phyloP scores from a whole-genome alignment of 108 stramenopile genomes.

The Nannochloropsis granulata region DNA sequence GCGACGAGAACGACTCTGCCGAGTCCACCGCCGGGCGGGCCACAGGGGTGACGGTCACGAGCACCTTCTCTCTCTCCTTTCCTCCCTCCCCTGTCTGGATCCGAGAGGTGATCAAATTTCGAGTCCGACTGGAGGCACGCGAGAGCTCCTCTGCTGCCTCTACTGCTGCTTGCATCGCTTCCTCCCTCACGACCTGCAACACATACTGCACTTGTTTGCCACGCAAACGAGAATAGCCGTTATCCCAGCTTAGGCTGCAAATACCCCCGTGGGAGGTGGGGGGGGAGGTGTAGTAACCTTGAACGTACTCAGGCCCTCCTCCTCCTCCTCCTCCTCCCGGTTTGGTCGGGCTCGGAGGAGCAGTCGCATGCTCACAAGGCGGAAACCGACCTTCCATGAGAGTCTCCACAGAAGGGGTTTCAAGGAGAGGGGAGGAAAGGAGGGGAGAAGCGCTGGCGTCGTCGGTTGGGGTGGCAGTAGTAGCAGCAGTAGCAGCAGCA shows the following conservation, averaged over 20 bases:
- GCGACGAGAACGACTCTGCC: not conserved
- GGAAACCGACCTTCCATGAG: not conserved
- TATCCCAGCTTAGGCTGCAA: conserved; percentile 18
- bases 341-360: not conserved
- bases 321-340: not conserved
- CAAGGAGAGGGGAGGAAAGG: no score
- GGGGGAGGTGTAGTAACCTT: not conserved
- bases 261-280: not conserved
- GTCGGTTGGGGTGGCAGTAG: not conserved
- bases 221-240: conserved; percentile 19
- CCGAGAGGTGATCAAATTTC: not conserved
- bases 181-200: conserved; percentile 4
- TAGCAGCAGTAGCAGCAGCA: not conserved
- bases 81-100: not conserved
- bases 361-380: not conserved
- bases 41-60: not conserved
- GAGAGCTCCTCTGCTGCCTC: conserved; percentile 16
- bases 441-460: not conserved
- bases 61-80: not conserved
- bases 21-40: not conserved
- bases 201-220: conserved; percentile 23
- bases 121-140: not conserved
- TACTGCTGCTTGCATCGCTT: conserved; percentile 25
- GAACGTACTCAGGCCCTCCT: not conserved
- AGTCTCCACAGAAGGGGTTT: not conserved